Base-by-base conservation (phyloP, 108 stramenopile genomes). In the Schizochytrium sp. region DNA sequence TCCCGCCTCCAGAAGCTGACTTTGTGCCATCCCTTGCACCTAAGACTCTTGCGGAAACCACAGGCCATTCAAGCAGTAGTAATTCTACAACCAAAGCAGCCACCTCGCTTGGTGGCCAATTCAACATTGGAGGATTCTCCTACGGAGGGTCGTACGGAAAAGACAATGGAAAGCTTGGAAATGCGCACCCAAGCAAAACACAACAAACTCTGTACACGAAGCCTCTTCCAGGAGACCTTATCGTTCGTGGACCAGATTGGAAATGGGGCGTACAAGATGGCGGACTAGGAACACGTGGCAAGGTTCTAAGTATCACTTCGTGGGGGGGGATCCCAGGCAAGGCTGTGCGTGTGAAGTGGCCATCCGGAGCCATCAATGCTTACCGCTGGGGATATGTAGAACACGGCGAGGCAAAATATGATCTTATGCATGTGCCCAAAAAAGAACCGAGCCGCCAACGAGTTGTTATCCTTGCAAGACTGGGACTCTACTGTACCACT, bases 371-470 rank as follows among this genome's bases (percentile, higher is more conserved):
- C 50, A 55, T 40, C 15, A 83, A 83, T 55, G 53, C 76, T 5
- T 83, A 83, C 3, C 76, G 76, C 28, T 83, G 76, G 76, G 76
- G 76, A n/a, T 49, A 55, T n/a, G 50, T 83, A n/a, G 76, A 83
- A 40, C 10, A 83, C 4, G 76, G 76, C 10, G 76, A 83, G 28
- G 50, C 47, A 17, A 49, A 55, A 2, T 83, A 55, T 53, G 76
- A 83, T 28, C 76, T 83, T 17, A 55, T 83, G 47, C 50, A 55
- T 38, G 76, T 55, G 53, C 76, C 76, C 38, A 83, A 83, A 53
- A 83, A 55, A 38, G 76, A 83, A 28, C 76, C 47, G 1, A 49
- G 28, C 38, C 10, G 76, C 10, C 47, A 83, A 28, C 50, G 50
- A n/a, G 53, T 83, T 10, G 76, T 83, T 17, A 83, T 55, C n/a